Conservation (phyloP, 768 basidiomycete genomes). For the Leccinum pellstonianum region DNA sequence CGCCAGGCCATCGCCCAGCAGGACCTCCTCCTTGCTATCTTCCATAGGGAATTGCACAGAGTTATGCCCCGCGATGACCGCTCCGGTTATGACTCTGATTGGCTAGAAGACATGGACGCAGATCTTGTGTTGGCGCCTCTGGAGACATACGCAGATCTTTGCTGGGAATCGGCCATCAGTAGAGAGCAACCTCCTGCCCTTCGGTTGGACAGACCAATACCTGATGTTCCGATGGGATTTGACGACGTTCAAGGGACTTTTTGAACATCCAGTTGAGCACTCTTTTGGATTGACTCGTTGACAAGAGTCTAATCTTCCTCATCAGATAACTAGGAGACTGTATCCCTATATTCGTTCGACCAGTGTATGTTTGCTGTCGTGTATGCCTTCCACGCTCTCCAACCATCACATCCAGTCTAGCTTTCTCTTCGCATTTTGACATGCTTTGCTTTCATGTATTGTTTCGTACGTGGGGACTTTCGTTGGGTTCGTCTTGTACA, state of each 20-base stretch:
- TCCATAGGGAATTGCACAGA: constrained; percentile 31
- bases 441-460: constrained; percentile 7
- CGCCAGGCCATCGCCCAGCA: constrained; percentile 34
- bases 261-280: constrained; percentile 14
- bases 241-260: constrained; percentile 22
- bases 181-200: constrained; percentile 13
- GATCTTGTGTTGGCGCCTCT: constrained; percentile 30
- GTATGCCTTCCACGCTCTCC: background rate
- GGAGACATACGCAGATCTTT: constrained; percentile 30
- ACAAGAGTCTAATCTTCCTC: background rate
- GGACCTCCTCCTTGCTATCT: constrained; percentile 33
- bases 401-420: background rate
- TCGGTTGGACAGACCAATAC: constrained; percentile 13
- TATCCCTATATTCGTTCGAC: constrained; percentile 13
- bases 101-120: constrained; percentile 29
- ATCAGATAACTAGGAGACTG: background rate
- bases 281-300: background rate
- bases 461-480: constrained; percentile 1
- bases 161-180: constrained; percentile 29
- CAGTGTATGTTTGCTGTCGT: background rate
- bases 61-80: constrained; percentile 16
- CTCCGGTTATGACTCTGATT: constrained; percentile 21
- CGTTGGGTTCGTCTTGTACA: background rate
- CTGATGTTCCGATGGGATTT: constrained; percentile 32
- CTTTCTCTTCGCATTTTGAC: constrained; percentile 6